Evolutionary conservation across 2,329 filamentous ascomycete genomes (phyloP).

Genomic region (Trichoderma sp.): DNA sequence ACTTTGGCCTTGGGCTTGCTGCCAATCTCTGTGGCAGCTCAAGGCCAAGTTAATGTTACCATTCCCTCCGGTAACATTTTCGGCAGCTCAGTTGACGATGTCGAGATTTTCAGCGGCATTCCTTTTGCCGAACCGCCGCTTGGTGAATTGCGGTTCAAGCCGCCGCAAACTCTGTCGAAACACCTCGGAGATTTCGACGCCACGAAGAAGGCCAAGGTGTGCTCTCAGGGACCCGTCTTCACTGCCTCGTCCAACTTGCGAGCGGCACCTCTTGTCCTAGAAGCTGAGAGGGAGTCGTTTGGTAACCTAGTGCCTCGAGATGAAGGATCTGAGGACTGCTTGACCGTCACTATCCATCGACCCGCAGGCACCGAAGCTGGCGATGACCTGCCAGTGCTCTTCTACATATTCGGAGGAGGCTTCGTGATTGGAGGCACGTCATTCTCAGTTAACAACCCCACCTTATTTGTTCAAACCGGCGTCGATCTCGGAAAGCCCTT

Average conservation of each 20-base stretch:
- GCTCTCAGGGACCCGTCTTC: constrained; percentile 38
- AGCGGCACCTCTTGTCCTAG: neutral
- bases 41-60: constrained; percentile 6
- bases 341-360: constrained; percentile 59
- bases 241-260: neutral
- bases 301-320: neutral
- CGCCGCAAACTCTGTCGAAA: constrained; percentile 55
- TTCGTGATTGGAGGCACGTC: constrained; percentile 45
- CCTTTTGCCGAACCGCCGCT: constrained; percentile 58
- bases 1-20: neutral
- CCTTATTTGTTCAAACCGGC: neutral
- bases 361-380: constrained; percentile 53
- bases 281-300: neutral
- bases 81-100: constrained; percentile 25
- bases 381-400: constrained; percentile 62
- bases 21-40: neutral
- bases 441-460: constrained; percentile 34
- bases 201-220: constrained; percentile 54
- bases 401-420: constrained; percentile 70
- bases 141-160: constrained; percentile 61
- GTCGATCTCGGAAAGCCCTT: constrained; percentile 46
- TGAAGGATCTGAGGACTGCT: constrained; percentile 54
- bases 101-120: constrained; percentile 69
- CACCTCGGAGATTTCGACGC: constrained; percentile 59
- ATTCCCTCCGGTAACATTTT: neutral